phyloP scores from a whole-genome alignment of 208 protist genomes.

The Acanthamoeba triangularis region DNA sequence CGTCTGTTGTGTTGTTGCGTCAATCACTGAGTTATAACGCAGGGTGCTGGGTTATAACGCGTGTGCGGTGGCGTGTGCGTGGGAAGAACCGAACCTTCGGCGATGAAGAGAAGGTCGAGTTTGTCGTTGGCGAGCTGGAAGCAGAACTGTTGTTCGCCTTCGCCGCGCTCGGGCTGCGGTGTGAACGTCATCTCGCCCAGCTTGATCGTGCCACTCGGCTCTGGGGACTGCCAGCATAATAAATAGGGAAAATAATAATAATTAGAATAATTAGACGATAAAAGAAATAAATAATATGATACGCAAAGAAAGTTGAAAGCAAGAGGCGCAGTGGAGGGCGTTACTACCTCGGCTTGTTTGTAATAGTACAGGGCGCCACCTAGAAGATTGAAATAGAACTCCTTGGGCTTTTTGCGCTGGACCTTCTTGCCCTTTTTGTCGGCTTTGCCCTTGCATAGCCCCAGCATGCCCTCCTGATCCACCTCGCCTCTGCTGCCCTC shows the following conservation, averaged over 20 bases:
- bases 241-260: background rate
- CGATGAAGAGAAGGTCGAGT: background rate
- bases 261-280: background rate
- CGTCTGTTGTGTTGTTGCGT: background rate
- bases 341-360: background rate
- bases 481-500: background rate
- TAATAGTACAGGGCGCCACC: constrained; percentile 17
- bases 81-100: background rate
- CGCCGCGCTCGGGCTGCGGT: background rate
- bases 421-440: constrained; percentile 23
- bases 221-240: background rate
- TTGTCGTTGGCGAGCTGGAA: constrained; percentile 14
- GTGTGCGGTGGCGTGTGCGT: background rate
- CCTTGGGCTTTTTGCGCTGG: background rate
- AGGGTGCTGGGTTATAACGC: too few relatives aligned
- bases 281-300: background rate
- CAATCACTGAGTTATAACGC: too few relatives aligned
- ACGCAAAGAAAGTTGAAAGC: background rate
- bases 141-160: background rate
- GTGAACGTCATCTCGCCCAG: constrained; percentile 12
- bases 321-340: background rate
- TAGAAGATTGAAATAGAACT: constrained; percentile 11
- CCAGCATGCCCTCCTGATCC: background rate
- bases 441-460: background rate
- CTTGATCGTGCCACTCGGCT: background rate